Base-by-base conservation (phyloP, 2,329 filamentous ascomycete species). In the Hymenoscyphus scutula region DNA sequence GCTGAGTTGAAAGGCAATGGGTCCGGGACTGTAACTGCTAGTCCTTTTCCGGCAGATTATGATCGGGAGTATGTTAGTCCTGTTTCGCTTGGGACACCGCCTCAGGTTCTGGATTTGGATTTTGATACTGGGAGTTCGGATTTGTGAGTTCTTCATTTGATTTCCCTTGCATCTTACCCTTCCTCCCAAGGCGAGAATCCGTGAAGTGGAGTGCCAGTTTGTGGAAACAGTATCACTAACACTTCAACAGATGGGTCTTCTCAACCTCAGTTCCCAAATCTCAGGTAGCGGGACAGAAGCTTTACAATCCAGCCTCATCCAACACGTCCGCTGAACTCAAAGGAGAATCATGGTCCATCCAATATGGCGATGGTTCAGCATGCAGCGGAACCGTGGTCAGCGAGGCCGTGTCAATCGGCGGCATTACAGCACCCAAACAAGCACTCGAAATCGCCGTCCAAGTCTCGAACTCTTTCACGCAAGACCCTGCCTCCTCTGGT, bases 401-500 rank as follows among this genome's bases (percentile, higher is more conserved):
- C 1, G 70, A 71, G 19, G 57, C 29, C 1, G 68, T 70, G 19
- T 62, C 58, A 17, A 56, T 71, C n/a, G 69, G 70, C 0, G 55
- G 60, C 23, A 56, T 68, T 5, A 63, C 62, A 5, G 63, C 66
- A 10, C 1, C 34, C 17, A 41, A 30, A 1, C 69, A 70, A 59
- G 62, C 61, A n/a, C 65, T 71, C 38, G 68, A 71, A 53, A 56
- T 67, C 10, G 69, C 70, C 8, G 60, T 59, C 23, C 56, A 56
- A 11, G 69, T 66, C 13, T 69, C 65, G 23, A 45, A 41, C 7
- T 57, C 58, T 1, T 74, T 75, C 65, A 65, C 68, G 17, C 38
- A 53, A 23, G 72, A 73, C 58, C 58, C 69, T 41, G 64, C 66
- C 7, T 56, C 65, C 23, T 84, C 87, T 66, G 86, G 86, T 48